These are phyloP conservation scores for Ustilago shanxiensis DNA, from an alignment of 1,284 basidiomycete species.

Conservation along the genomic window DNA sequence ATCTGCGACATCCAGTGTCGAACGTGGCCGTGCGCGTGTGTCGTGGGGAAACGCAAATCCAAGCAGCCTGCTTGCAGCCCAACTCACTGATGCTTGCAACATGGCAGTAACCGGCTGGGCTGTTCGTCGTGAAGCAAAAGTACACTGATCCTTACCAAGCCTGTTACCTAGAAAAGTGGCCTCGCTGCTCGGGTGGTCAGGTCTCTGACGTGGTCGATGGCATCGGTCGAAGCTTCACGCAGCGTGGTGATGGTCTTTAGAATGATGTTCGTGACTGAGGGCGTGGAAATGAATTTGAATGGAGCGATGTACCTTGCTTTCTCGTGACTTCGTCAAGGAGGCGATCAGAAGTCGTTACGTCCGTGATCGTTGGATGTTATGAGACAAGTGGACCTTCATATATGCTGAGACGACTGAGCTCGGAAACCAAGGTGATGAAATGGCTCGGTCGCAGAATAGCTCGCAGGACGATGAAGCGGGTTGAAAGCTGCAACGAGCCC, in stretches of 20 bases:
- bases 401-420: background rate
- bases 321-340: background rate
- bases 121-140: background rate
- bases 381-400: background rate
- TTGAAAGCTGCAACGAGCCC: background rate
- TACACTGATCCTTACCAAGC: background rate
- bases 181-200: background rate
- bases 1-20: slow-evolving; percentile 11
- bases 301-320: background rate
- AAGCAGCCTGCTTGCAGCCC: slow-evolving; percentile 28
- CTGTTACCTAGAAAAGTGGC: background rate
- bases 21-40: slow-evolving; percentile 22
- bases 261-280: background rate
- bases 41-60: slow-evolving; percentile 18
- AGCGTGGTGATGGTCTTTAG: background rate
- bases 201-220: background rate
- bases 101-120: background rate
- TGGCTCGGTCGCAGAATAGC: background rate
- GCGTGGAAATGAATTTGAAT: background rate
- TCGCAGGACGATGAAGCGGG: background rate
- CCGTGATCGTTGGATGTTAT: background rate
- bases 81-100: slow-evolving; percentile 20
- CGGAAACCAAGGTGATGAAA: background rate
- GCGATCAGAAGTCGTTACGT: background rate
- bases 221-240: background rate